Base-by-base conservation (phyloP, 2,329 filamentous ascomycete genomes). In the Ophiosphaerella herpotricha region DNA sequence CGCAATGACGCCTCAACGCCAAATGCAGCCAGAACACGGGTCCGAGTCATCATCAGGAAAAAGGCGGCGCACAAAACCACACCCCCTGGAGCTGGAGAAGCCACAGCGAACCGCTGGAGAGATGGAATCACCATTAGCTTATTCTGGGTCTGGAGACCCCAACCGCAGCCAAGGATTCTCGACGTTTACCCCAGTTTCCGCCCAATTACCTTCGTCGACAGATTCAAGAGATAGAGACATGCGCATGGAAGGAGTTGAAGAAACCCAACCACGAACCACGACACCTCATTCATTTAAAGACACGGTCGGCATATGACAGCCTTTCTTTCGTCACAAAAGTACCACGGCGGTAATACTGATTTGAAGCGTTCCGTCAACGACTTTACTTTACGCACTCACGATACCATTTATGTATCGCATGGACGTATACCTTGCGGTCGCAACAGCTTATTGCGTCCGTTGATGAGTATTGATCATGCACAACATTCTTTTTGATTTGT, bases 281-380 rank as follows among this genome's bases (percentile, higher is more conserved):
- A 74, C 72, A 63, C 71, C 72, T 65, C 72, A 69, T 55, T 74
- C 72, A 58, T 74, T 74, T 64, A 74, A 74, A 71, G 71, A 74
- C 55, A 74, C 72, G 42, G 72, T 74, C 64, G 72, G 72, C 68
- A 74, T 74, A 59, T 74, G 64, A 73, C 56, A 63, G 59, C 64
- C 59, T 73, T 73, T 63, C 63, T 61, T 70, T 65, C 61, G 64
- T 68, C 60, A 61, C 54, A 53, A 72, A 71, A 72, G 67, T 62
- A 68, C 61, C 60, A 67, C 58, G 69, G 70, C 58, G 69, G 69
- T 66, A 70, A 65, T 65, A 64, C 61, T 70, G 59, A 64, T 72
- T 73, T 71, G 55, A 64, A 71, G 61, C 69, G 65, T 70, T 71
- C 56, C 47, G 54, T 55, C 58, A 57, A 73, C 63, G 69, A 72